These are phyloP conservation scores for Venturia asperata DNA, from an alignment of 2,329 filamentous ascomycete genomes.

Conservation along the genomic window DNA sequence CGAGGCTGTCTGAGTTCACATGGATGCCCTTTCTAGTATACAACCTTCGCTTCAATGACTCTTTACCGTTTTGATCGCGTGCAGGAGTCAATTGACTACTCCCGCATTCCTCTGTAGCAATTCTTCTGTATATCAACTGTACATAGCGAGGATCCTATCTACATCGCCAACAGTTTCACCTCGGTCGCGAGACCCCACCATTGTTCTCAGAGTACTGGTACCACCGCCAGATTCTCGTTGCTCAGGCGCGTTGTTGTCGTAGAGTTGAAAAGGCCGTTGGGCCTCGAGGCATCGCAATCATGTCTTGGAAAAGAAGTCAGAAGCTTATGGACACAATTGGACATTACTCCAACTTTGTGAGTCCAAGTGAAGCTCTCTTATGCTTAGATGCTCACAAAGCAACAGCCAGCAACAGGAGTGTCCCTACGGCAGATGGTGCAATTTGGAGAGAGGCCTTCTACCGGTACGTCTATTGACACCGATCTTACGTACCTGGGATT, in stretches of 20 bases:
- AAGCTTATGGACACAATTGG: constrained; percentile 88
- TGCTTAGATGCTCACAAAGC: constrained; percentile 14
- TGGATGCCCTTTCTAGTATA: neutral
- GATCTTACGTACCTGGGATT: neutral
- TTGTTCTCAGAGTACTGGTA: neutral
- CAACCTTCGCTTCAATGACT: neutral
- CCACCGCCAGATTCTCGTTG: neutral
- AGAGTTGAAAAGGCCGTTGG: constrained; percentile 11
- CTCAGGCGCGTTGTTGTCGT: constrained; percentile 5
- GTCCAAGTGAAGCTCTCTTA: constrained; percentile 22
- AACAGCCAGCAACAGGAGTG: constrained; percentile 75
- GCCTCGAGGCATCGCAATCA: constrained; percentile 35
- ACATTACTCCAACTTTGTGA: constrained; percentile 21
- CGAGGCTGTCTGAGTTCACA: too few relatives aligned
- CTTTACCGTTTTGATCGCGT: neutral
- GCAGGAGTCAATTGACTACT: neutral
- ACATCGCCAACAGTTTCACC: neutral
- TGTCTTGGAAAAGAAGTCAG: constrained; percentile 92
- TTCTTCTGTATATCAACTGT: neutral
- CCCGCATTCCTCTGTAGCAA: neutral
- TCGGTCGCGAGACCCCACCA: neutral
- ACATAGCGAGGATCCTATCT: neutral
- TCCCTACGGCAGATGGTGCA: constrained; percentile 98
- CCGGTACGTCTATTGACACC: constrained; percentile 52
- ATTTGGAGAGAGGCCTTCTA: constrained; percentile 89